phyloP scores from a whole-genome alignment of 371 early-diverging fungal species.

The Parasitella parasitica region DNA sequence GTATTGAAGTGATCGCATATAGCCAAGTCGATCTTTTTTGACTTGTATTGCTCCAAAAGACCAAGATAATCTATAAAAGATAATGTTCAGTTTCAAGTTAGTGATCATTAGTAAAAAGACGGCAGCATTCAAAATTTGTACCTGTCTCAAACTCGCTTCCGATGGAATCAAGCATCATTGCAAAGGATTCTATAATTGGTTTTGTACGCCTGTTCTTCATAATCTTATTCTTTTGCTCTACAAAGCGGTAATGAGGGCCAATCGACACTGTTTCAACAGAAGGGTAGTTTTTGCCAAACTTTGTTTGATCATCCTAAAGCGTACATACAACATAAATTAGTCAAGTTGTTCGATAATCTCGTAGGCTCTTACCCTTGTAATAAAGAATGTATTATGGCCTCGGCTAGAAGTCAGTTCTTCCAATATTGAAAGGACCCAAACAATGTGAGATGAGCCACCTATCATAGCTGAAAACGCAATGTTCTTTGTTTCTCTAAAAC shows the following conservation, averaged over 20 bases:
- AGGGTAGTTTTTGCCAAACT: background rate
- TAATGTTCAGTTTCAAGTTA: no score
- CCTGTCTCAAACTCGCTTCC: background rate
- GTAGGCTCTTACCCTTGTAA: conserved; percentile 9
- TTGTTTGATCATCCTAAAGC: background rate
- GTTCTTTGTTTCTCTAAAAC: conserved; percentile 5
- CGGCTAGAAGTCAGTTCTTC: conserved; percentile 3
- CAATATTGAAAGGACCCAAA: conserved; percentile 16
- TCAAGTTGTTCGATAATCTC: no score
- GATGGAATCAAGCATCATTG: background rate
- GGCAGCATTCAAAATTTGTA: no score
- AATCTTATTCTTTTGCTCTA: background rate
- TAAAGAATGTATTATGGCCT: conserved; percentile 10
- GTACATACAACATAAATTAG: background rate
- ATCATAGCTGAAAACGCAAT: conserved; percentile 7
- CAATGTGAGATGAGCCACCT: conserved; percentile 20
- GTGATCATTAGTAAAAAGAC: no score
- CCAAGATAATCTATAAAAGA: background rate
- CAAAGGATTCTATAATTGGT: background rate
- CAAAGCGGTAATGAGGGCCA: background rate
- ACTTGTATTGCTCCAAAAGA: background rate
- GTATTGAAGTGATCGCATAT: conserved; percentile 2
- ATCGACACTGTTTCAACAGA: background rate
- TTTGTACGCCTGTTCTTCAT: background rate
- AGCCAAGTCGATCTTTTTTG: background rate